Evolutionary conservation across 2,329 filamentous ascomycete species (phyloP), one percentile per base, ranked within the genome.

Genomic region (Elsinoe arachidis): DNA sequence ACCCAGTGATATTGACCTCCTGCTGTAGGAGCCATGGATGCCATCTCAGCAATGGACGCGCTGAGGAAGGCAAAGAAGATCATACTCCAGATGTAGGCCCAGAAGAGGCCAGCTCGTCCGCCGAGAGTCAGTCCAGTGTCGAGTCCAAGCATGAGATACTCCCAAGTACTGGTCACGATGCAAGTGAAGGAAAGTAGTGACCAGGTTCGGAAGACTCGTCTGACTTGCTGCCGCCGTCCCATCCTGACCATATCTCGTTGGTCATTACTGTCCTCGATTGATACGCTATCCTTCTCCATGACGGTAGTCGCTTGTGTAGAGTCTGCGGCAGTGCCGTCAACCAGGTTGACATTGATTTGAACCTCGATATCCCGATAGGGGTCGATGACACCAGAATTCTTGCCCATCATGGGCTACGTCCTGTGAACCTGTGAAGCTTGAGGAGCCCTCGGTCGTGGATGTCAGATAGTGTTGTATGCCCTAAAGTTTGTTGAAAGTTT

Each of bases 1-100:
- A 74, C 70, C 70, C 71, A 74, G 57, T 74, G 71, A 71, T 69
- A 68, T 53, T 67, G 67, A n/a, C 66, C 67, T n/a, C 63, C 67
- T 12, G 72, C 67, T 39, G 70, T 74, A 12, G 73, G 73, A 9
- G 64, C 73, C 73, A 74, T 75, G 5, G 73, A 75, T 26, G 72
- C 72, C 67, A 75, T 71, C 59, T 74, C 73, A 17, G 71, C 69
- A 56, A 74, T 66, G 2, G 57, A 59, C 1, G 57, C 55, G 41
- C 53, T 57, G 14, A 61, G 41, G 11, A 55, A 46, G 17, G 39
- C 39, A 38, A 55, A 55, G n/a, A 30, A 33, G 37, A 55, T 34
- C 37, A 55, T 43, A 14, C 37, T 55, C 53, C 53, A 55, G 37
- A 19, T 68, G 44, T 69, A 71, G 59, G 37, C 43, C 53, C 61